These are phyloP conservation scores for Botrytis elliptica DNA, from an alignment of 2,329 filamentous ascomycete species.

Conservation along the genomic window DNA sequence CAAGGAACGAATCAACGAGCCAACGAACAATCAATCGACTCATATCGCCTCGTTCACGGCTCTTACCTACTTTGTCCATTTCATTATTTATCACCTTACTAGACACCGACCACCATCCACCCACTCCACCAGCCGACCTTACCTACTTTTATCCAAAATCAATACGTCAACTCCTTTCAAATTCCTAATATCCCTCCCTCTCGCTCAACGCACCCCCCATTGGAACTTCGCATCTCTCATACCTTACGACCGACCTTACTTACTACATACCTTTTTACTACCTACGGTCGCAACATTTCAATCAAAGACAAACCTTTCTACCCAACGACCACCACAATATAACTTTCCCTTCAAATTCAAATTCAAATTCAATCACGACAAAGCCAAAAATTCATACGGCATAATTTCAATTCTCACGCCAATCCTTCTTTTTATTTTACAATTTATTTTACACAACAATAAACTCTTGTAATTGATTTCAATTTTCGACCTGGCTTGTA, in stretches of 20 bases:
- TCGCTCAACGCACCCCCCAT: neutral
- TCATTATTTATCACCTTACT: too few species aligned
- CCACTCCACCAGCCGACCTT: neutral
- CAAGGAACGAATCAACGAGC: neutral
- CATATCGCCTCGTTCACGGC: neutral
- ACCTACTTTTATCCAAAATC: neutral
- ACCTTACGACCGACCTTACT: neutral
- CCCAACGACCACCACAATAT: neutral
- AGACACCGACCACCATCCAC: neutral
- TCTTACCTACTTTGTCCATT: neutral
- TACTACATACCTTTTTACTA: neutral
- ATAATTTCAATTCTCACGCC: constrained; percentile 11
- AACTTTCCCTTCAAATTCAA: too few species aligned
- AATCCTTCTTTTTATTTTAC: neutral
- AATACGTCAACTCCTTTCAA: neutral
- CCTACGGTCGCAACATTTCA: constrained; percentile 11
- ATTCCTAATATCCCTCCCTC: neutral
- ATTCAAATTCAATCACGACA: neutral
- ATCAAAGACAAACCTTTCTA: neutral
- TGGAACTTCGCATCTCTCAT: too few species aligned
- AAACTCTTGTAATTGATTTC: constrained; percentile 18
- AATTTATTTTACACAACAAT: neutral
- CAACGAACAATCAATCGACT: neutral
- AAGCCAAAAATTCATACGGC: constrained; percentile 6
- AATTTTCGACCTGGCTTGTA: constrained; percentile 11